Base-by-base conservation (phyloP, 352 stramenopile genomes). In the Globisporangium spinosum region DNA sequence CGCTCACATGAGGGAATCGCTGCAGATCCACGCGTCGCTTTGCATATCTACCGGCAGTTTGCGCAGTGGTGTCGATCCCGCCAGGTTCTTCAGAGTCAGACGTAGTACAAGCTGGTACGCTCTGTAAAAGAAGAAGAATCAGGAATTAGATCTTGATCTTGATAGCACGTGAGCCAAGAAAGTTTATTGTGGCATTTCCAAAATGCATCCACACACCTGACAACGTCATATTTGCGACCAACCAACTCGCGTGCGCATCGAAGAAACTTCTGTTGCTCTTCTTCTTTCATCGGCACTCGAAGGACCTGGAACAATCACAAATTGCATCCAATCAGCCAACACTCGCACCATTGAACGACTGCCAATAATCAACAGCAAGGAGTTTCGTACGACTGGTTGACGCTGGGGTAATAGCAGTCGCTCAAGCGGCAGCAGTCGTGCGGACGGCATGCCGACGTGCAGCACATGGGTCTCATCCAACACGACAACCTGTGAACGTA, bases 11-110 rank as follows among this genome's bases (percentile, higher is more conserved):
- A 88, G 83, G 22, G 85, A 82, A 59, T 93, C 85, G 51, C 76
- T 93, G 67, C 85, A 93, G 62, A 93, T 91, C 85, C 85, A 93
- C 10, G 77, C 65, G 55, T 90, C 78, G 61, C 62, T 83, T 58
- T 80, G 76, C 9, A 80, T 64, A 51, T 89, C 77, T 60, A 90
- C 66, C 0, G 78, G 74, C 10, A 93, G 67, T 62, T 70, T 84
- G 8, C 66, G 70, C 12, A 93, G 55, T 8, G 82, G 79, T 40
- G 64, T 80, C 10, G 71, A 71, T 6, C 75, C 73, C 1, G 69
- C 75, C 34, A 87, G 25, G 20, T 86, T 74, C 55, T 91, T 83
- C 40, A 93, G 29, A 3, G 74, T 66, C 32, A 93, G 54, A 1
- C 85, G 75, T 13, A 93, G 56, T 60, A 90, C 85, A 20, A 93